phyloP scores from a whole-genome alignment of 2,329 filamentous ascomycete species.

The Fusarium anthophilum region DNA sequence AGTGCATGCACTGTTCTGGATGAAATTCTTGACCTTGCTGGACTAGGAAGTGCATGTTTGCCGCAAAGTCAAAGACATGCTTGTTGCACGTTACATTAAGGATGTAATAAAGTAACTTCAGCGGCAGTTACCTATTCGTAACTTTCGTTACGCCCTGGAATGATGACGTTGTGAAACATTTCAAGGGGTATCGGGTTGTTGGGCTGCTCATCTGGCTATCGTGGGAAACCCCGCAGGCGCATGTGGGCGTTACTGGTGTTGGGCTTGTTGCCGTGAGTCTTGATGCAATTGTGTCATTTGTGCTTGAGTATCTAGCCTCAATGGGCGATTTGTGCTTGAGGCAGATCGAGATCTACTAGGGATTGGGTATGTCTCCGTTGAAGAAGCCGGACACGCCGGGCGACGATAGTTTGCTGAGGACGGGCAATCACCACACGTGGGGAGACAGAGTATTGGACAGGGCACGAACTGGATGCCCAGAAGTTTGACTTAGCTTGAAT shows the following conservation, averaged over 20 bases:
- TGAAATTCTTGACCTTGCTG: neutral
- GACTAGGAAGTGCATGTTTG: neutral
- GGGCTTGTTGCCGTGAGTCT: neutral
- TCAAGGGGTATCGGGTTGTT: neutral
- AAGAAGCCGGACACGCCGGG: slow-evolving; percentile 18
- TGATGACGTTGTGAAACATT: slow-evolving; percentile 13
- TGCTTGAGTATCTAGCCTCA: slow-evolving; percentile 20
- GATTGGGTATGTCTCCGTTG: neutral
- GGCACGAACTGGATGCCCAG: slow-evolving; percentile 9
- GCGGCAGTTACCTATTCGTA: slow-evolving; percentile 5
- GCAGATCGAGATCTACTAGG: slow-evolving; percentile 28
- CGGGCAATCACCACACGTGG: slow-evolving; percentile 23
- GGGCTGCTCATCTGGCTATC: neutral
- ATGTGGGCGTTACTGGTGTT: neutral
- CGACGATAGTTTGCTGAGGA: slow-evolving; percentile 1
- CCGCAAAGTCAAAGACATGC: neutral
- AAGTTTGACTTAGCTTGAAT: slow-evolving; percentile 9
- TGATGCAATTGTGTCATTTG: slow-evolving; percentile 22
- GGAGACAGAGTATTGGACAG: slow-evolving; percentile 14
- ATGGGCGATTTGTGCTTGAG: slow-evolving; percentile 1
- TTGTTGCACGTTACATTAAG: slow-evolving; percentile 9
- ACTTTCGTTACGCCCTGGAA: slow-evolving; percentile 4
- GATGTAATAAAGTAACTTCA: neutral
- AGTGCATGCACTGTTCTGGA: neutral
- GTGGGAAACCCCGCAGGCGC: neutral